Conservation (phyloP, 305 asterid species). For the Caryopteris hybrid region DNA sequence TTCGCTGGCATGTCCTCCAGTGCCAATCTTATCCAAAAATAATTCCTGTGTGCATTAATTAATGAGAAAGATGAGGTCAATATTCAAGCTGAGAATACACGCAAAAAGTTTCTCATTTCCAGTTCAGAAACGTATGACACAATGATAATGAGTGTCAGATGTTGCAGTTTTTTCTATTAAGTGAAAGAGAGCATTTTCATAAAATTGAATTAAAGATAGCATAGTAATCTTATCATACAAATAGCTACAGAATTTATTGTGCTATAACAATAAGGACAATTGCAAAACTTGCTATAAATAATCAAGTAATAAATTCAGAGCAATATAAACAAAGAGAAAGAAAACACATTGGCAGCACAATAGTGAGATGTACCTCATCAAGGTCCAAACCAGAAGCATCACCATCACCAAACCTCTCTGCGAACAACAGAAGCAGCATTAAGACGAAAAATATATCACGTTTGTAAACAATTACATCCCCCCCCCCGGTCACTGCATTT, state of each 20-base stretch:
- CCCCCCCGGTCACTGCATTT: background rate
- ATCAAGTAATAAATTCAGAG: background rate
- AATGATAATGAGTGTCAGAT: background rate
- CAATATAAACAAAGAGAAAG: background rate
- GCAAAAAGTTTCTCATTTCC: background rate
- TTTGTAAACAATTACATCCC: background rate
- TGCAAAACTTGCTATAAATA: background rate
- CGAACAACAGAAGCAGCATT: constrained; percentile 25
- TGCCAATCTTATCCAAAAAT: constrained; percentile 57
- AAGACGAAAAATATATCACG: constrained; percentile 4
- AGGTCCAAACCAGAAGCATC: constrained; percentile 93
- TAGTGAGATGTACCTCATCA: constrained; percentile 66
- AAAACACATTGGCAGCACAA: constrained; percentile 7
- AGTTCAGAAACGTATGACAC: background rate
- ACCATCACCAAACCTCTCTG: constrained; percentile 99
- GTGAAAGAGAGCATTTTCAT: background rate
- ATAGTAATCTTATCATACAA: background rate
- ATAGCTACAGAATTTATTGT: background rate
- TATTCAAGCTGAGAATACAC: background rate
- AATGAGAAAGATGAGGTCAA: constrained; percentile 17
- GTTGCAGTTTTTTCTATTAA: background rate
- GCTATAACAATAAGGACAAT: background rate
- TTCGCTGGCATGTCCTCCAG: constrained; percentile 38
- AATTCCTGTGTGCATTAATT: constrained; percentile 58
- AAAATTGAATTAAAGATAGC: background rate